A percentile compares a stretch with the other conserved stretches of the same genome.
phyloP scores from a whole-genome alignment of 441 rosid genomes.

The Adansonia rubrostipa region DNA sequence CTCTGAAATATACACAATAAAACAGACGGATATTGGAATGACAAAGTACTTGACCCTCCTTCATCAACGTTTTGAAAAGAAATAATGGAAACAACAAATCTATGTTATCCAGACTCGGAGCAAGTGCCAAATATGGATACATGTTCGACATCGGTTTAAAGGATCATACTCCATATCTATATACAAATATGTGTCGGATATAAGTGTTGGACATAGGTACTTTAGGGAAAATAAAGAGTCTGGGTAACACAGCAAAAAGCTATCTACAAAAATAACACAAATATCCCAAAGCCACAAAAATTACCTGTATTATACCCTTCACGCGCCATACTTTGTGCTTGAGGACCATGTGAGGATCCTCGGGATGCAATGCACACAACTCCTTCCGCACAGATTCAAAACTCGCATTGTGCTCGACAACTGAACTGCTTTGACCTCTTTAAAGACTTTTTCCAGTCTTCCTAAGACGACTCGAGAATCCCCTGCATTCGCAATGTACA shows the following conservation, averaged over 20 bases:
- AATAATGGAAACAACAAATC: neutral
- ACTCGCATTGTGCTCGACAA: conserved; percentile 87
- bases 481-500: conserved; percentile 87
- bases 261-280: neutral
- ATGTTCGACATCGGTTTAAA: no score
- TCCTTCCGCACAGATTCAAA: conserved; percentile 86
- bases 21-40: neutral
- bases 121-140: no score
- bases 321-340: conserved; percentile 97
- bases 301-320: conserved; percentile 90
- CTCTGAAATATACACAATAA: neutral
- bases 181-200: no score
- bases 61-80: neutral
- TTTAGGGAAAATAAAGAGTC: neutral
- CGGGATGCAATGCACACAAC: conserved; percentile 73
- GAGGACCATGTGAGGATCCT: conserved; percentile 85
- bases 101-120: no score
- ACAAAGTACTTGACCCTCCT: neutral
- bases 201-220: no score
- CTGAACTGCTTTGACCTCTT: conserved; percentile 77
- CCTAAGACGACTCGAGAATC: conserved; percentile 91
- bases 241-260: no score
- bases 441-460: conserved; percentile 45
- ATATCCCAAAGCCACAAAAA: conserved; percentile 12
- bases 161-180: no score